Evolutionary conservation across 306 rosid species (phyloP).

Genomic region (Dryas alaskensis): DNA sequence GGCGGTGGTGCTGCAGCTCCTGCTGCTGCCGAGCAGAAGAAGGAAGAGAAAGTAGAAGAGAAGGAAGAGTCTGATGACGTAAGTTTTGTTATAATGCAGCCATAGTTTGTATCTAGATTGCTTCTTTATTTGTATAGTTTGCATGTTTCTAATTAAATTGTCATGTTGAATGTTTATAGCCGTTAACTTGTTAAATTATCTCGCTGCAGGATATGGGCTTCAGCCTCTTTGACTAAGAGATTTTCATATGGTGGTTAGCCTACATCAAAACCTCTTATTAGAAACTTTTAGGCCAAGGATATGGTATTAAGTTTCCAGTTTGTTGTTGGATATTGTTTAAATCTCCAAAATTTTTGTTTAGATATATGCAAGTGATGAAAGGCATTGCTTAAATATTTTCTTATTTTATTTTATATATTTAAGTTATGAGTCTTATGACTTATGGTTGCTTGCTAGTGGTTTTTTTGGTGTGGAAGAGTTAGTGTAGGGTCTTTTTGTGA

Average conservation of each 20-base stretch:
- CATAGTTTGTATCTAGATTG: constrained; percentile 16
- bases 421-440: no score
- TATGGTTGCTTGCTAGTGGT: no score
- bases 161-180: neutral
- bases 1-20: neutral
- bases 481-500: no score
- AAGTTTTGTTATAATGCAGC: constrained; percentile 13
- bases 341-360: no score
- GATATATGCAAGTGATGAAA: no score
- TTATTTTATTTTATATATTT: no score
- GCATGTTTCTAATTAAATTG: neutral
- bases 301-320: neutral
- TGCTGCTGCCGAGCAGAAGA: neutral
- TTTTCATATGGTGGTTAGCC: neutral
- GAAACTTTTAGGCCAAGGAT: neutral
- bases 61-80: constrained; percentile 15
- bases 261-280: neutral
- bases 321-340: neutral
- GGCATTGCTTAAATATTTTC: no score
- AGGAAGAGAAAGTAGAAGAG: constrained; percentile 3
- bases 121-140: neutral
- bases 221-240: constrained; percentile 57
- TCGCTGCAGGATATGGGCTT: constrained; percentile 72
- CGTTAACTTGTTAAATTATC: no score
- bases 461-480: no score